Evolutionary conservation across 1,139 yeast species (phyloP).

Genomic region (Taphrina flavorubra): DNA sequence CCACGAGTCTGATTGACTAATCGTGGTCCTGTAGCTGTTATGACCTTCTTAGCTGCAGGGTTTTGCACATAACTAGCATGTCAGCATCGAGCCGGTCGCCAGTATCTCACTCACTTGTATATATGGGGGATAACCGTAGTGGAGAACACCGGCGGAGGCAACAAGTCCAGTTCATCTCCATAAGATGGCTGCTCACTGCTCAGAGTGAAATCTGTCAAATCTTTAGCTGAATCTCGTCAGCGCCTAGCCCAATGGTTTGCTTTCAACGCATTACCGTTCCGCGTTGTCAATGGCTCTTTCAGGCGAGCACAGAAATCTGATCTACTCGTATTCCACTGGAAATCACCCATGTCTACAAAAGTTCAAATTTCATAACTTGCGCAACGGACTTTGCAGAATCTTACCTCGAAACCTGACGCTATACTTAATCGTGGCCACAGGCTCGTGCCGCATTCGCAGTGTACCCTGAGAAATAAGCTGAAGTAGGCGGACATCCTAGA

Average conservation of each 20-base stretch:
- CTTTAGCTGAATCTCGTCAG: constrained; percentile 15
- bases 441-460: constrained; percentile 44
- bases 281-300: constrained; percentile 54
- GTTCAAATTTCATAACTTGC: background rate
- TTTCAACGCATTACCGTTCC: constrained; percentile 50
- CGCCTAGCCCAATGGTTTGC: background rate
- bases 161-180: constrained; percentile 64
- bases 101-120: constrained; percentile 55
- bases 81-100: background rate
- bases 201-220: constrained; percentile 1
- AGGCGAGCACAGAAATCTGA: constrained; percentile 59
- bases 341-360: constrained; percentile 72
- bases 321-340: constrained; percentile 71
- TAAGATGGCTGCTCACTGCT: constrained; percentile 51
- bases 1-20: constrained; percentile 31
- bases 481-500: background rate
- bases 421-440: constrained; percentile 67
- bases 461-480: background rate
- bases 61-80: constrained; percentile 58
- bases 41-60: constrained; percentile 49
- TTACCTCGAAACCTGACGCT: constrained; percentile 70
- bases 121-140: constrained; percentile 75
- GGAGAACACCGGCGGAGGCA: constrained; percentile 88
- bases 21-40: constrained; percentile 16
- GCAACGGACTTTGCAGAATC: background rate